Percentiles rank a stretch among this genome's conserved stretches.
These are phyloP conservation scores for Cucurbita ficifolia DNA, from an alignment of 306 rosid species.

Conservation along the genomic window DNA sequence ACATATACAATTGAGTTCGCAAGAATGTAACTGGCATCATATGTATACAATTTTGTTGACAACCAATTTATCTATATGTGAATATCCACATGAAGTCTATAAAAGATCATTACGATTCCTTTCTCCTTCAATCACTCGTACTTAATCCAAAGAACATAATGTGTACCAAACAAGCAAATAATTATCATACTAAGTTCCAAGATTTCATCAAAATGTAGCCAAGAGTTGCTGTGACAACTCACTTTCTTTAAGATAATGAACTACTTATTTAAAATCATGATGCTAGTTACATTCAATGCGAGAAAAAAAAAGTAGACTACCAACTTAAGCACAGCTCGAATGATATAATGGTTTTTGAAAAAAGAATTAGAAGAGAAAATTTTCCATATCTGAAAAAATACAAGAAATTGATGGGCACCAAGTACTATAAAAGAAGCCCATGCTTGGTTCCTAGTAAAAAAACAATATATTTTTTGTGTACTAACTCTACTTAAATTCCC, in stretches of 20 bases:
- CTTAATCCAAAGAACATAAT: background rate
- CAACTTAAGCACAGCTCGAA: background rate
- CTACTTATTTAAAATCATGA: background rate
- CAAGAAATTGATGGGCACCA: background rate
- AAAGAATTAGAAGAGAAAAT: too few relatives aligned
- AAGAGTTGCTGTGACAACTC: background rate
- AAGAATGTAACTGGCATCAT: background rate
- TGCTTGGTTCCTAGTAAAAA: too few relatives aligned
- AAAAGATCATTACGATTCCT: background rate
- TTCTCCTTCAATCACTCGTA: background rate
- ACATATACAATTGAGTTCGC: background rate
- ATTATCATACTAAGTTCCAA: background rate
- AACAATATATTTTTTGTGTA: too few relatives aligned
- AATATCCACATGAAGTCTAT: background rate
- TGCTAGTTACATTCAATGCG: background rate
- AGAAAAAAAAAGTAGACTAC: background rate
- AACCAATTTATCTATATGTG: too few relatives aligned
- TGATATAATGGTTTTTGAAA: background rate
- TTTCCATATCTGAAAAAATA: background rate
- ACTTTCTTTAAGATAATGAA: background rate
- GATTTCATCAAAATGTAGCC: background rate
- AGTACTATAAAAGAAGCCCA: too few relatives aligned
- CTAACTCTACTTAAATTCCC: too few relatives aligned
- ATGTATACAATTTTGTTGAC: too few relatives aligned
- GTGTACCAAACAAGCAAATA: background rate